A percentile compares a stretch with the other conserved stretches of the same genome.
Evolutionary conservation across 495 filamentous ascomycete species (phyloP).

Genomic region (Apodospora peruviana): DNA sequence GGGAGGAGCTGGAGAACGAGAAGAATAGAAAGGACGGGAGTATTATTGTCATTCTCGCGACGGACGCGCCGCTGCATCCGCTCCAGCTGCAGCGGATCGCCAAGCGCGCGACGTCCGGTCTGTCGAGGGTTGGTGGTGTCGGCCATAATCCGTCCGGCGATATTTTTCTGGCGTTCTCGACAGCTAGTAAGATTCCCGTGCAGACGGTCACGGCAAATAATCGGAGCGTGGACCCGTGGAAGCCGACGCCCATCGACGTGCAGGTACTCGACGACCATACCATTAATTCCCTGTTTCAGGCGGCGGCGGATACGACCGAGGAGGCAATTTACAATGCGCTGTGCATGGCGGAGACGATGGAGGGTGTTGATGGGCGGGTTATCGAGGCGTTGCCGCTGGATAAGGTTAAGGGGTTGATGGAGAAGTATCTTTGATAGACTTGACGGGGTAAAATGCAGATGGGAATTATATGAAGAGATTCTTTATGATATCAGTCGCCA

Average conservation of each 20-base stretch:
- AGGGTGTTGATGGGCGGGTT: constrained; percentile 28
- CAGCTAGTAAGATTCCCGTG: constrained; percentile 36
- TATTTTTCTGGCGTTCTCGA: constrained; percentile 50
- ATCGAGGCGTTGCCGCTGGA: constrained; percentile 43
- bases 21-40: constrained; percentile 46
- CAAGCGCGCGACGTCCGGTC: constrained; percentile 45
- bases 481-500: too few relatives aligned
- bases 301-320: constrained; percentile 45
- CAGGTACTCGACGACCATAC: constrained; percentile 42
- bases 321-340: constrained; percentile 51
- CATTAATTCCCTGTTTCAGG: constrained; percentile 46
- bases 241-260: constrained; percentile 29
- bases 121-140: constrained; percentile 43
- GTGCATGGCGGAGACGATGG: constrained; percentile 44
- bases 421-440: constrained; percentile 34
- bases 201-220: constrained; percentile 25
- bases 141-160: constrained; percentile 47
- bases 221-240: constrained; percentile 24
- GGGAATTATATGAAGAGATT: too few relatives aligned
- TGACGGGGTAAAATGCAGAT: too few relatives aligned
- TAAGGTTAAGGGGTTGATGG: constrained; percentile 42
- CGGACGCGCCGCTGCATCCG: constrained; percentile 46
- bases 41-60: constrained; percentile 49
- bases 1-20: constrained; percentile 22
- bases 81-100: constrained; percentile 48